Conservation (phyloP, 495 filamentous ascomycete genomes). For the Cryomyces antarcticus region DNA sequence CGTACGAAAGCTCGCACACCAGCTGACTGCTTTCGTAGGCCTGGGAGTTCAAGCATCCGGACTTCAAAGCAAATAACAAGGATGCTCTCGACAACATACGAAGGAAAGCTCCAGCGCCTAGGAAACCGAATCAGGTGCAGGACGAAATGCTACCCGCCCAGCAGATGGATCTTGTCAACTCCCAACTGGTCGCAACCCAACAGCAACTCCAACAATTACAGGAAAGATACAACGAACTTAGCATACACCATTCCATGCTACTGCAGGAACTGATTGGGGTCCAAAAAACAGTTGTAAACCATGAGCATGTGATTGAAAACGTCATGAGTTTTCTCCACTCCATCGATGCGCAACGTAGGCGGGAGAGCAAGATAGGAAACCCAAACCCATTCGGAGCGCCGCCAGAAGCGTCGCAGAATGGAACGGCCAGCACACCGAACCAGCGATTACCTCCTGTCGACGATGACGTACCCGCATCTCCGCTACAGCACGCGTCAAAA, state of each 20-base stretch:
- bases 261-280: conserved; percentile 71
- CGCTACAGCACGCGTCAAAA: conserved; percentile 76
- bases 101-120: conserved; percentile 80
- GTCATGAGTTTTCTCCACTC: conserved; percentile 51
- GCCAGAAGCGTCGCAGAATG: conserved; percentile 9
- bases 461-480: conserved; percentile 59
- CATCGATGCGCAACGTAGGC: conserved; percentile 41
- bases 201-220: conserved; percentile 77
- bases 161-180: conserved; percentile 78
- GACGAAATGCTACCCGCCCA: conserved; percentile 68
- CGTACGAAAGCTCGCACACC: not conserved
- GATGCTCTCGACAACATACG: conserved; percentile 94
- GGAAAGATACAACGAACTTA: conserved; percentile 65
- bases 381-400: conserved; percentile 26
- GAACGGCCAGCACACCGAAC: conserved; percentile 4
- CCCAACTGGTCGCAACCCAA: conserved; percentile 72
- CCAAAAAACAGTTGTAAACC: conserved; percentile 77
- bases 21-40: conserved; percentile 32
- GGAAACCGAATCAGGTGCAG: conserved; percentile 41
- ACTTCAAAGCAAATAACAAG: conserved; percentile 89
- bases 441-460: conserved; percentile 8
- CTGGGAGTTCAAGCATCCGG: conserved; percentile 96
- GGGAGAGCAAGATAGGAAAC: conserved; percentile 35
- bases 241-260: conserved; percentile 68
- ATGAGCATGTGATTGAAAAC: conserved; percentile 54